Evolutionary conservation across 495 filamentous ascomycete genomes (phyloP), one percentile per base, ranked within the genome.

Genomic region (Hypoxylon lienhwacheense): DNA sequence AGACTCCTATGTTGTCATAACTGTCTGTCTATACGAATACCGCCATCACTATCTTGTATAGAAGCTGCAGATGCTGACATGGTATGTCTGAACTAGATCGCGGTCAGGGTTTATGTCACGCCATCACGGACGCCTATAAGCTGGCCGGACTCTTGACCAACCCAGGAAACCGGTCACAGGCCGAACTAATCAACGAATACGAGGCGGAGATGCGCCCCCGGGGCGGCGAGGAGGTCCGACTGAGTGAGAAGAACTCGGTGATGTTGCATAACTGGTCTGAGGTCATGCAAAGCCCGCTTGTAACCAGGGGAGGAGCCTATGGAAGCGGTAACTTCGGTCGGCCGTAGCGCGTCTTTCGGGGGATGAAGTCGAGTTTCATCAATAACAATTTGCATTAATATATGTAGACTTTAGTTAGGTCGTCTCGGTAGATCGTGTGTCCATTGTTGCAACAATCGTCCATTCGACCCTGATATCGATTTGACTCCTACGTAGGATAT

Each of bases 91-190:
- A 5, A 11, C 6, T 12, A 78, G 76, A 80, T 36, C 73, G 79
- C 15, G 79, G 79, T 5, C 78, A 82, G 64, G 78, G 78, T 1
- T 63, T 78, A 4, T 78, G 81, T 45, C 77, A 80, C 42, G 69
- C 69, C 24, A 63, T 81, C 7, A 36, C 55, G 0, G 77, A 81
- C 50, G 79, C 72, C 11, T 65, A 58, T 4, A 71, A 69, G 14
- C 63, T 79, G 7, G 63, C 72, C 11, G 59, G 70, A 3, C 58
- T 72, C 0, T 59, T 80, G 0, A 19, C 66, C 4, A 42, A 46
- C 53, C 59, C 11, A 28, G 55, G 5, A 55, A 43, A 7, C 22
- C 33, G 4, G 60, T 56, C 12, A 62, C 67, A n/a, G 28, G 47
- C 28, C 8, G 53, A 65, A 24, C 33, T 55, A 1, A 63, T 81